phyloP scores from a whole-genome alignment of 2,329 filamentous ascomycete species.

The Claviceps citrina region DNA sequence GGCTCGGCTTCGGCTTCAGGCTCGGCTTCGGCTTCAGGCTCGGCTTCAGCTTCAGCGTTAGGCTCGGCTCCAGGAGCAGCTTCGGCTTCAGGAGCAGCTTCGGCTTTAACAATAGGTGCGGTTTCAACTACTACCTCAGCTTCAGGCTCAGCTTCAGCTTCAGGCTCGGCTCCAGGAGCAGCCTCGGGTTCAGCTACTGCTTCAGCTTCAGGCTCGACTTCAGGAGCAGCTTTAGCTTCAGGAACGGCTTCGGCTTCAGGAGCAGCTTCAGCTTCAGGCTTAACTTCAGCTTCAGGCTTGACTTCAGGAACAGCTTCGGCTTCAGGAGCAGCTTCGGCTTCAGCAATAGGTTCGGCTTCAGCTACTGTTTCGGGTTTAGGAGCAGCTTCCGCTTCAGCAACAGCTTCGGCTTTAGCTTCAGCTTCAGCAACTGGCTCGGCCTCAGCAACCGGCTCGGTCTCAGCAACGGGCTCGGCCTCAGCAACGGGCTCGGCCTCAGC shows the following conservation, averaged over 20 bases:
- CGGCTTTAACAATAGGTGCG: background rate
- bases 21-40: background rate
- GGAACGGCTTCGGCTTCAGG: background rate
- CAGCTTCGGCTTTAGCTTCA: background rate
- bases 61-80: background rate
- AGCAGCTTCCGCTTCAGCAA: no score
- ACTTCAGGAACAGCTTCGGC: background rate
- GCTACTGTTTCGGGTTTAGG: background rate
- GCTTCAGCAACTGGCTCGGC: background rate
- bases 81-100: background rate
- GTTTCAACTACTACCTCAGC: background rate
- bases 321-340: background rate
- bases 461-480: background rate
- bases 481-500: background rate
- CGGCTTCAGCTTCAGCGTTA: background rate
- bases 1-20: background rate
- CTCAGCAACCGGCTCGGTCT: background rate
- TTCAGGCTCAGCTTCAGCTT: background rate
- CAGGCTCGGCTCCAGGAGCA: background rate
- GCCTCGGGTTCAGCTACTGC: background rate
- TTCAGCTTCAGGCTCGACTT: background rate
- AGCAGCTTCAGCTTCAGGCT: background rate
- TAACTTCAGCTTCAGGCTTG: background rate
- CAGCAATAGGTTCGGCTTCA: conserved; percentile 1
- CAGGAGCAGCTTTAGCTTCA: background rate